Evolutionary conservation across 345 rosid species (phyloP).

Genomic region (Gossypium sturtianum): DNA sequence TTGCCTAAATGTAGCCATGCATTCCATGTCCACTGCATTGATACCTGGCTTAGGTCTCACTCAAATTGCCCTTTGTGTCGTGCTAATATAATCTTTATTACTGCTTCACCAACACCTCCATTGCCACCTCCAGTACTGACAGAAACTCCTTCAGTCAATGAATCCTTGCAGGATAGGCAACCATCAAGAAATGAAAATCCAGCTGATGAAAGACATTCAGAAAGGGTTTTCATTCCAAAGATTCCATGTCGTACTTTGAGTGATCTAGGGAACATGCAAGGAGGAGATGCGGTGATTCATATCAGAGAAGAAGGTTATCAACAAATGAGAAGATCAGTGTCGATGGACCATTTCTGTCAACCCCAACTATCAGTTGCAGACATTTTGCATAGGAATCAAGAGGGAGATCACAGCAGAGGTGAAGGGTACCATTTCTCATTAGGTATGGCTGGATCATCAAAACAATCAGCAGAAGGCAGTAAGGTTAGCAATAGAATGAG

Average conservation of each 20-base stretch:
- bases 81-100: constrained; percentile 41
- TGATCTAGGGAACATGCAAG: constrained; percentile 11
- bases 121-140: constrained; percentile 21
- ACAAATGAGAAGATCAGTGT: constrained; percentile 37
- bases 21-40: constrained; percentile 81
- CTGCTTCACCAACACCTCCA: constrained; percentile 27
- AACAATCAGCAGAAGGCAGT: not conserved
- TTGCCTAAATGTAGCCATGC: constrained; percentile 83
- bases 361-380: constrained; percentile 33
- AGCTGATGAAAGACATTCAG: constrained; percentile 18
- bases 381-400: constrained; percentile 27
- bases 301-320: constrained; percentile 28
- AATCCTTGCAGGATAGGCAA: constrained; percentile 8
- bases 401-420: constrained; percentile 12
- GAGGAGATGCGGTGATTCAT: constrained; percentile 30
- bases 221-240: constrained; percentile 16
- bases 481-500: not conserved
- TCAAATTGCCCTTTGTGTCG: constrained; percentile 91
- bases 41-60: constrained; percentile 83
- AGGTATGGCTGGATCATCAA: constrained; percentile 9
- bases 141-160: constrained; percentile 26
- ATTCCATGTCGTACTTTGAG: constrained; percentile 32
- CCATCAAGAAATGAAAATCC: not conserved
- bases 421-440: constrained; percentile 15
- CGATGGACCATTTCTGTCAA: constrained; percentile 45